Percentiles rank a stretch among this genome's conserved stretches.
phyloP scores from a whole-genome alignment of 768 basidiomycete genomes.

The Sarcomyxa edulis region DNA sequence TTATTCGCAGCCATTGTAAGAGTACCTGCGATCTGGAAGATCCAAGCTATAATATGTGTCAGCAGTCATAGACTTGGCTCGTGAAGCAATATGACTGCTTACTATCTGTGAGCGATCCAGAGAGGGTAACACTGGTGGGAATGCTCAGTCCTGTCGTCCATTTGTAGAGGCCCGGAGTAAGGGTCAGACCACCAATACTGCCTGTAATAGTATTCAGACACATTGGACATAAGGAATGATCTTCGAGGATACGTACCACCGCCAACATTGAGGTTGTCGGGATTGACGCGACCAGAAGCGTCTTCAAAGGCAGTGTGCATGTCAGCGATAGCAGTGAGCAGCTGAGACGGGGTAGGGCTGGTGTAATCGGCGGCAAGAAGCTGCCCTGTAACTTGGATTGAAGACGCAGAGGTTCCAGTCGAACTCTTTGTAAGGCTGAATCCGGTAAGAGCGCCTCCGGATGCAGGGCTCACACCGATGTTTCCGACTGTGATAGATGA shows the following conservation, averaged over 20 bases:
- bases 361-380: constrained; percentile 16
- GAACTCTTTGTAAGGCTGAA: constrained; percentile 13
- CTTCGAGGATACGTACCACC: no score
- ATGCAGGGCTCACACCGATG: constrained; percentile 17
- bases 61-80: background rate
- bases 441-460: constrained; percentile 14
- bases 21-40: constrained; percentile 15
- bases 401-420: constrained; percentile 13
- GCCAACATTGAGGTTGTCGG: no score
- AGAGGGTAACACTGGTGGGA: constrained; percentile 7
- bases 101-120: constrained; percentile 9
- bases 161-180: constrained; percentile 16
- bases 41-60: constrained; percentile 13
- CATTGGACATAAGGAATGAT: no score
- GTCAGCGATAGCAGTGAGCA: constrained; percentile 14
- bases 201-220: no score
- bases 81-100: constrained; percentile 3
- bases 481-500: constrained; percentile 10
- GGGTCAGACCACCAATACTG: constrained; percentile 12
- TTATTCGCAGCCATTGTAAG: constrained; percentile 5
- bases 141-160: constrained; percentile 11
- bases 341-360: constrained; percentile 14
- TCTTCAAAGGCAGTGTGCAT: constrained; percentile 18
- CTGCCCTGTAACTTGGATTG: constrained; percentile 15
- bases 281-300: constrained; percentile 9